These are phyloP conservation scores for Fusarium denticulatum DNA, from an alignment of 2,329 filamentous ascomycete species.

Conservation along the genomic window DNA sequence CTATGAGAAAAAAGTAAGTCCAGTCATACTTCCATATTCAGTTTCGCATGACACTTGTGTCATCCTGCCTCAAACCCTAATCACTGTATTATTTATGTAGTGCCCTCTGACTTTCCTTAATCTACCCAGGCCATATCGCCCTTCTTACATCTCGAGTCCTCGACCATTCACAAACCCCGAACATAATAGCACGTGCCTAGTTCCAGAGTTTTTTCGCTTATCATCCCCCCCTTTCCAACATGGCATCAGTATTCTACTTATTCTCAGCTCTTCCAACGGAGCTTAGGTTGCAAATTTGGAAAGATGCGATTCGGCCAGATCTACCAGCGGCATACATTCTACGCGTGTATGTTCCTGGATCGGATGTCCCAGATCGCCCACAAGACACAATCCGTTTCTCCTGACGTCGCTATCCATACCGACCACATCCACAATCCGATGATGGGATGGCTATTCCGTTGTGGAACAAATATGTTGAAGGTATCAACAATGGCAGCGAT, in stretches of 20 bases:
- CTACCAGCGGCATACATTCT: rapidly evolving
- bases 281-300: background rate
- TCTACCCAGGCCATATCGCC: background rate
- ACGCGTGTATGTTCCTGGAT: background rate
- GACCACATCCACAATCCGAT: background rate
- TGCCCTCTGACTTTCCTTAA: background rate
- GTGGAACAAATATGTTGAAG: no score
- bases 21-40: background rate
- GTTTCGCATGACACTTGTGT: background rate
- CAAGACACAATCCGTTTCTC: background rate
- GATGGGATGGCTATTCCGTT: background rate
- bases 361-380: background rate
- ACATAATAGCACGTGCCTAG: background rate
- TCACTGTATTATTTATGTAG: background rate
- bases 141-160: background rate
- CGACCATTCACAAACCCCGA: background rate
- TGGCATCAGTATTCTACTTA: background rate
- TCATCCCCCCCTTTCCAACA: background rate
- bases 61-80: background rate
- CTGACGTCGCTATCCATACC: background rate
- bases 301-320: background rate
- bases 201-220: rapidly evolving
- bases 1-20: background rate
- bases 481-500: rapidly evolving
- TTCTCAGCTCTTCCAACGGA: background rate